These are phyloP conservation scores for Colletotrichum noveboracense DNA, from an alignment of 2,329 filamentous ascomycete species.

Conservation along the genomic window DNA sequence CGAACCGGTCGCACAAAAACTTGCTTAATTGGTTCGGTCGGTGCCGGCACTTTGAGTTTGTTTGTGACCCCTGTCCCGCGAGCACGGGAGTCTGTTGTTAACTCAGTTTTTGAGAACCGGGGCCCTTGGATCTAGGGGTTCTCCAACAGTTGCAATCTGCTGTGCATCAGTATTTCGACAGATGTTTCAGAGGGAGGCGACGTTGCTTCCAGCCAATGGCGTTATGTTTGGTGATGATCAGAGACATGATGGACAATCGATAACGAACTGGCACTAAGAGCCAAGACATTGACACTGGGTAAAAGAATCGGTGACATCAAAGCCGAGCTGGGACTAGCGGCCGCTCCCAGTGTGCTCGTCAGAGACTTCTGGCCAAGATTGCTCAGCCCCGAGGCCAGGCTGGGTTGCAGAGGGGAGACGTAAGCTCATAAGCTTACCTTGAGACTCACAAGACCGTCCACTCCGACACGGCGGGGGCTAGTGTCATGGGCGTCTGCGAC, in stretches of 20 bases:
- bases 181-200: not conserved
- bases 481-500: not conserved
- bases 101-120: not conserved
- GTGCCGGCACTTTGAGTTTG: not conserved
- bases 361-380: constrained; percentile 11
- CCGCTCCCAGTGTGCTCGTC: not conserved
- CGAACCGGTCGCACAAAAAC: not conserved
- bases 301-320: not conserved
- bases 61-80: not conserved
- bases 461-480: not conserved
- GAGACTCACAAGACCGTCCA: not conserved
- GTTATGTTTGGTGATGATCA: not conserved
- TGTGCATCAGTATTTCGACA: not conserved
- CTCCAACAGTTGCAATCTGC: not conserved
- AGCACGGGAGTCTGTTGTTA: not conserved
- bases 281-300: not conserved
- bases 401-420: constrained; percentile 7
- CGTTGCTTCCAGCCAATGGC: not conserved
- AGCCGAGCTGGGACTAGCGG: not conserved
- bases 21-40: constrained; percentile 1
- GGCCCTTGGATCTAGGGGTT: not conserved
- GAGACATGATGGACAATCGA: not conserved
- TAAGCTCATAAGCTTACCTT: constrained; percentile 20
- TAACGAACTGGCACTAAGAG: not conserved
- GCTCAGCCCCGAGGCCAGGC: not conserved